Percentiles rank a stretch among this genome's conserved stretches.
Evolutionary conservation across 2,329 filamentous ascomycete species (phyloP).

Genomic region (Aspergillus sojae): DNA sequence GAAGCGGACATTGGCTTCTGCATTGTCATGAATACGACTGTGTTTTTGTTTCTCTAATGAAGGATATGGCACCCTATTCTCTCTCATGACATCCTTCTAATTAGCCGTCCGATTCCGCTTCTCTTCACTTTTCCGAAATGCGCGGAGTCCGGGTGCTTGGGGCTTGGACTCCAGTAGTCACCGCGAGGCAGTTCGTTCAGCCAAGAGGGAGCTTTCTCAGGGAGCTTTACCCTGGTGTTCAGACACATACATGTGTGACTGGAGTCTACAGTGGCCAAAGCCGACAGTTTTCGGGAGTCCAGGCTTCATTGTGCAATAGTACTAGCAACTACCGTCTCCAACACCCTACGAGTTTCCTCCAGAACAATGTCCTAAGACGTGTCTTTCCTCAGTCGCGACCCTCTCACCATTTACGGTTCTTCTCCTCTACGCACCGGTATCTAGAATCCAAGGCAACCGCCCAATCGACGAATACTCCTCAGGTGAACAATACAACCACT

Average conservation of each 20-base stretch:
- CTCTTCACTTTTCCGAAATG: slow-evolving; percentile 37
- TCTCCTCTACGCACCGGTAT: slow-evolving; percentile 31
- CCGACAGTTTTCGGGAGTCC: slow-evolving; percentile 28
- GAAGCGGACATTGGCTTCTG: slow-evolving; percentile 5
- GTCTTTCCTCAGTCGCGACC: slow-evolving; percentile 19
- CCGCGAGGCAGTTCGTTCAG: slow-evolving; percentile 28
- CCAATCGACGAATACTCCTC: slow-evolving; percentile 19
- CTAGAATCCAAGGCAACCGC: slow-evolving; percentile 29
- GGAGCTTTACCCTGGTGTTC: slow-evolving; percentile 20
- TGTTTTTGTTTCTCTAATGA: slow-evolving; percentile 19
- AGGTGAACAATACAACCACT: slow-evolving; percentile 34
- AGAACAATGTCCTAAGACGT: slow-evolving; percentile 16
- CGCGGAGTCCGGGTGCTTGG: slow-evolving; percentile 45
- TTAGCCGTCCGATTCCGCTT: slow-evolving; percentile 26
- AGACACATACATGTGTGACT: slow-evolving; percentile 1
- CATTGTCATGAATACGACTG: slow-evolving; percentile 23
- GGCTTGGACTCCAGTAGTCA: slow-evolving; percentile 36
- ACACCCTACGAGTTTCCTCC: slow-evolving; percentile 20
- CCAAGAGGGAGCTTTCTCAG: slow-evolving; percentile 20
- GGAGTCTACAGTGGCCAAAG: slow-evolving; percentile 15
- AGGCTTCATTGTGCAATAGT: slow-evolving; percentile 24
- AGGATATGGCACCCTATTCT: slow-evolving; percentile 36
- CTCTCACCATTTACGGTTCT: slow-evolving; percentile 26
- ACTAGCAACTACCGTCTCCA: slow-evolving; percentile 16
- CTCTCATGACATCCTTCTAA: slow-evolving; percentile 29